A percentile compares a stretch with the other conserved stretches of the same genome.
phyloP scores from a whole-genome alignment of 805 yeast genomes.

The Komagataella phaffii region DNA sequence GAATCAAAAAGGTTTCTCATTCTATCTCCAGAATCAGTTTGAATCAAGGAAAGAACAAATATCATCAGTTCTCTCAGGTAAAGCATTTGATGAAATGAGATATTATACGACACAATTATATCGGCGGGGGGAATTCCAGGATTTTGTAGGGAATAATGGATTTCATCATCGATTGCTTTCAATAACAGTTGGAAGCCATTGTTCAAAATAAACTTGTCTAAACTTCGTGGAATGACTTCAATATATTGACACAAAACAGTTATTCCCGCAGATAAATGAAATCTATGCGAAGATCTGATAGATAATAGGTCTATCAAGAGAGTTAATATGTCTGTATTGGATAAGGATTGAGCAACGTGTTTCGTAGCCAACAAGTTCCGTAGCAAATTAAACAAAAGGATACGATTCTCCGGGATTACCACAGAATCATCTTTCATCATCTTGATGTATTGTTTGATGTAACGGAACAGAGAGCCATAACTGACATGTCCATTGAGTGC shows the following conservation, averaged over 20 bases:
- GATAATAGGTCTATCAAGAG: constrained; percentile 50
- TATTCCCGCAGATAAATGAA: constrained; percentile 51
- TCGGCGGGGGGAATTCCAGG: constrained; percentile 48
- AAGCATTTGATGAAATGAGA: constrained; percentile 47
- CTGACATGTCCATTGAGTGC: constrained; percentile 76
- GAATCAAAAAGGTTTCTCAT: constrained; percentile 81
- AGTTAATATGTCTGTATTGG: constrained; percentile 65
- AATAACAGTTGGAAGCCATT: constrained; percentile 58
- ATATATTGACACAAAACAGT: constrained; percentile 23
- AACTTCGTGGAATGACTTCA: constrained; percentile 28
- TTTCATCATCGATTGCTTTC: constrained; percentile 47
- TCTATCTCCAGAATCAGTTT: constrained; percentile 71
- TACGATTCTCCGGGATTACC: constrained; percentile 13
- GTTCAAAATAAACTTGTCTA: constrained; percentile 49
- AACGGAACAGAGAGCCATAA: constrained; percentile 72
- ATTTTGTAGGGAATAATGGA: constrained; percentile 45
- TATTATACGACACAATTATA: constrained; percentile 33
- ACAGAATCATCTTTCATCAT: constrained; percentile 26
- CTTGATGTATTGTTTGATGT: constrained; percentile 49
- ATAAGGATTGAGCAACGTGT: constrained; percentile 38
- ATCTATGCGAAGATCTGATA: constrained; percentile 33
- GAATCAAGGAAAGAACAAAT: constrained; percentile 48
- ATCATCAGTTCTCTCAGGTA: constrained; percentile 47
- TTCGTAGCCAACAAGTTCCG: constrained; percentile 48
- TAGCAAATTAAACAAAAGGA: constrained; percentile 42